A percentile compares a stretch with the other conserved stretches of the same genome.
These are phyloP conservation scores for Macrolepiota dolichaula DNA, from an alignment of 768 basidiomycete genomes.

Conservation along the genomic window DNA sequence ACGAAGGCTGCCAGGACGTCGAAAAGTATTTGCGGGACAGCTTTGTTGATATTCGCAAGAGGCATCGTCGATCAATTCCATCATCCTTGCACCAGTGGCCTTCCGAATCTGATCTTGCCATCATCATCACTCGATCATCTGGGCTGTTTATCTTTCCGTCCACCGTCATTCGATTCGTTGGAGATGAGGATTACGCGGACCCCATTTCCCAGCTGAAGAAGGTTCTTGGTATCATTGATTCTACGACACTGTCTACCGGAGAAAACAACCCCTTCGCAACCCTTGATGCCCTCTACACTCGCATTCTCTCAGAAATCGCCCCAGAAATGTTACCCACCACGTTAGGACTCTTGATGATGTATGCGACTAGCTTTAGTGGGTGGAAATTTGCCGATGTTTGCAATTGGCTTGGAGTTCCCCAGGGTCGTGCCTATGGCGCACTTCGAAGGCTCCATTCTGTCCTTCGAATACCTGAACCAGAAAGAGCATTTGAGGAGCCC, in stretches of 20 bases:
- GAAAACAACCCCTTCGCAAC: neutral
- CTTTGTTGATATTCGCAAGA: slow-evolving; percentile 10
- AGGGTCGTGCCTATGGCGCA: neutral
- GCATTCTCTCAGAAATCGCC: neutral
- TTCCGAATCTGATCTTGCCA: neutral
- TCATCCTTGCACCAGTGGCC: slow-evolving; percentile 19
- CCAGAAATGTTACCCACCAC: neutral
- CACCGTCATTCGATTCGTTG: slow-evolving; percentile 20
- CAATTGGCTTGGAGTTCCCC: neutral
- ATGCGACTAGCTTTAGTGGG: neutral
- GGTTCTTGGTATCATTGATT: neutral
- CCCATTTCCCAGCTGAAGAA: neutral
- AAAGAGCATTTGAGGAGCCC: neutral
- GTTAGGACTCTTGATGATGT: neutral
- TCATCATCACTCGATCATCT: slow-evolving; percentile 17
- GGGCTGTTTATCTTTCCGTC: slow-evolving; percentile 24
- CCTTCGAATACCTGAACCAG: neutral
- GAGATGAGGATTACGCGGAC: slow-evolving; percentile 1
- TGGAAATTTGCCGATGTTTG: neutral
- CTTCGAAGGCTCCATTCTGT: neutral
- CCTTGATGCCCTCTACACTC: slow-evolving; percentile 9
- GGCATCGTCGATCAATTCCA: neutral
- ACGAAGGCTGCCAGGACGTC: slow-evolving; percentile 16
- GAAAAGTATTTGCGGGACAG: slow-evolving; percentile 12
- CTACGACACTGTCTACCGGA: neutral